Evolutionary conservation across 805 yeast species (phyloP).

Genomic region (Dipodascopsis uninucleata): DNA sequence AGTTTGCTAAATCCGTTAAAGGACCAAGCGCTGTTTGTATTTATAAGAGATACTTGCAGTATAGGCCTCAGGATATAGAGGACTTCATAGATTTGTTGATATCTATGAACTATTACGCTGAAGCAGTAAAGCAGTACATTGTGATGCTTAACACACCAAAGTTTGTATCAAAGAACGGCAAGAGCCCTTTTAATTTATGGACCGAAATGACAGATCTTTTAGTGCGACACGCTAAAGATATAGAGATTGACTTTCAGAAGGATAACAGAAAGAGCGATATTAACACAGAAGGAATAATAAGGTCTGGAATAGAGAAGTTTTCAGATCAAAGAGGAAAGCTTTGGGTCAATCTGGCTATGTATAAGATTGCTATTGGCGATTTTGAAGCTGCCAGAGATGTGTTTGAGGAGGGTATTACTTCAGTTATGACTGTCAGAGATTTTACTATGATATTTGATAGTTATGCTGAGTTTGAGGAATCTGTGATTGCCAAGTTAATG

Average conservation of each 20-base stretch:
- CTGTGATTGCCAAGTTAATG: slow-evolving; percentile 39
- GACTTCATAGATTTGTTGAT: slow-evolving; percentile 31
- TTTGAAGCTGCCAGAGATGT: slow-evolving; percentile 41
- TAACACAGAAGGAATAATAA: slow-evolving; percentile 40
- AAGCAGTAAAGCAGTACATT: slow-evolving; percentile 38
- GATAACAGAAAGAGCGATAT: slow-evolving; percentile 18
- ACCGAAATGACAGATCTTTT: slow-evolving; percentile 45
- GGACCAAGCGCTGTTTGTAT: slow-evolving; percentile 41
- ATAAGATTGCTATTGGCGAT: slow-evolving; percentile 42
- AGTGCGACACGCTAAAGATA: slow-evolving; percentile 32
- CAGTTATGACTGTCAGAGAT: slow-evolving; percentile 53
- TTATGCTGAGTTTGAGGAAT: slow-evolving; percentile 58
- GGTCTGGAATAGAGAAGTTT: slow-evolving; percentile 42
- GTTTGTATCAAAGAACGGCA: slow-evolving; percentile 39
- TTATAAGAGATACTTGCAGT: slow-evolving; percentile 37
- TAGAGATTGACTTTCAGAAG: slow-evolving; percentile 5
- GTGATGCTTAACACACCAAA: slow-evolving; percentile 37
- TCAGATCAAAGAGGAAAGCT: slow-evolving; percentile 60
- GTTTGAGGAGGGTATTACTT: slow-evolving; percentile 48
- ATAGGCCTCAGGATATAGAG: slow-evolving; percentile 32
- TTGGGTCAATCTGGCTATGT: slow-evolving; percentile 47
- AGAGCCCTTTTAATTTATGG: slow-evolving; percentile 49
- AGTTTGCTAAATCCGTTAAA: slow-evolving; percentile 45
- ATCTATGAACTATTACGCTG: slow-evolving; percentile 28
- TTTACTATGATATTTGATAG: slow-evolving; percentile 63